phyloP scores from a whole-genome alignment of 2,329 filamentous ascomycete species.

The Talaromyces sp. region DNA sequence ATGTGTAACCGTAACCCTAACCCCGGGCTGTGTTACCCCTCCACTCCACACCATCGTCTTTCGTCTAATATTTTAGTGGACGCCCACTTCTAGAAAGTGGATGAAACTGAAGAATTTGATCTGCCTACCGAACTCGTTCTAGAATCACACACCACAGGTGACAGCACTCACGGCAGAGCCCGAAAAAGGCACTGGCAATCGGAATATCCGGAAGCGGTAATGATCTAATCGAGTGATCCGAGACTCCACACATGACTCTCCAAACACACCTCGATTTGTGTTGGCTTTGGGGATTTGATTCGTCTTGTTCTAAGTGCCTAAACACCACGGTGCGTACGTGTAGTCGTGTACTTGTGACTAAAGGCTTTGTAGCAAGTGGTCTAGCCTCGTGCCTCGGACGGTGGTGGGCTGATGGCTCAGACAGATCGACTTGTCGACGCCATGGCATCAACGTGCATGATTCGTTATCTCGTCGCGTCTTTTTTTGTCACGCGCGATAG shows the following conservation, averaged over 20 bases:
- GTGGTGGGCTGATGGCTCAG: not conserved
- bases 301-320: not conserved
- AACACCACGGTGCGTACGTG: not conserved
- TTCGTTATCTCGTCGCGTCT: not conserved
- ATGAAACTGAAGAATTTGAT: not conserved
- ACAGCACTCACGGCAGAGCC: not conserved
- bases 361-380: not conserved
- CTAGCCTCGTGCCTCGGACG: not conserved
- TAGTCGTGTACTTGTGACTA: not conserved
- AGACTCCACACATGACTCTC: slow-evolving; percentile 1
- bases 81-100: not conserved
- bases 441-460: not conserved
- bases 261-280: not conserved
- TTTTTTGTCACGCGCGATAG: slow-evolving; percentile 5
- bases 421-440: not conserved
- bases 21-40: not conserved
- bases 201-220: slow-evolving; percentile 18
- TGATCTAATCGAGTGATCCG: slow-evolving; percentile 11
- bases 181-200: not conserved
- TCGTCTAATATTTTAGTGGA: not conserved
- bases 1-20: slow-evolving; percentile 13
- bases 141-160: slow-evolving; percentile 3
- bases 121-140: slow-evolving; percentile 8
- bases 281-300: not conserved
- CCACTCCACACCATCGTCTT: not conserved